These are phyloP conservation scores for Geranium brycei DNA, from an alignment of 345 rosid species.

Conservation along the genomic window DNA sequence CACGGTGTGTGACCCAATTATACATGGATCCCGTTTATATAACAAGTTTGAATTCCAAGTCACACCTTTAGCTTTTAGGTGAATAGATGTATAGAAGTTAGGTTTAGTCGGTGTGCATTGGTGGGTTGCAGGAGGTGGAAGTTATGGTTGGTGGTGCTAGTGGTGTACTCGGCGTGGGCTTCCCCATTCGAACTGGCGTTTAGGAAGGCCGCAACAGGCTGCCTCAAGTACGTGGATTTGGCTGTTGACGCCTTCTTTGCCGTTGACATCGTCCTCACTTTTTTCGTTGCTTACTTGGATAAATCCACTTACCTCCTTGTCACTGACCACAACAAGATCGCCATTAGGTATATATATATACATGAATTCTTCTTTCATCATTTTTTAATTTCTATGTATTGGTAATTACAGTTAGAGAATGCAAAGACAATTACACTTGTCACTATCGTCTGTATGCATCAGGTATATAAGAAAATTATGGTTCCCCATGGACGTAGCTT, in stretches of 20 bases:
- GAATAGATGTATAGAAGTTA: too few relatives aligned
- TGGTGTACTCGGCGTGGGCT: conserved; percentile 83
- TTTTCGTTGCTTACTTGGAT: conserved; percentile 72
- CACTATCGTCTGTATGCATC: too few relatives aligned
- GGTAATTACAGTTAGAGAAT: too few relatives aligned
- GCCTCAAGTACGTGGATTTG: conserved; percentile 41
- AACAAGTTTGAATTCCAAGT: too few relatives aligned
- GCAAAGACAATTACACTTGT: too few relatives aligned
- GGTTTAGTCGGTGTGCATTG: too few relatives aligned
- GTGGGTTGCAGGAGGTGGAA: conserved; percentile 69
- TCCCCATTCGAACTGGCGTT: conserved; percentile 82
- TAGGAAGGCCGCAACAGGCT: conserved; percentile 28
- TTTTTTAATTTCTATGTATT: too few relatives aligned
- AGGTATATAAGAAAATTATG: conserved; percentile 20
- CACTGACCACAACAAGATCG: conserved; percentile 43
- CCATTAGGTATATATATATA: conserved; percentile 41
- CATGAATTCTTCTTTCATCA: too few relatives aligned
- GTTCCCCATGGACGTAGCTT: conserved; percentile 52
- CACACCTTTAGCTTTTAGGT: too few relatives aligned
- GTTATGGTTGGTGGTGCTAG: conserved; percentile 52
- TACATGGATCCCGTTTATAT: too few relatives aligned
- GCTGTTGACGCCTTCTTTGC: conserved; percentile 53
- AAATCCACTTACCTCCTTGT: conserved; percentile 50
- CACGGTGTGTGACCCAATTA: too few relatives aligned
- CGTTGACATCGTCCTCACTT: conserved; percentile 60